These are phyloP conservation scores for Verbascum thapsus DNA, from an alignment of 257 asterid genomes.

Conservation along the genomic window DNA sequence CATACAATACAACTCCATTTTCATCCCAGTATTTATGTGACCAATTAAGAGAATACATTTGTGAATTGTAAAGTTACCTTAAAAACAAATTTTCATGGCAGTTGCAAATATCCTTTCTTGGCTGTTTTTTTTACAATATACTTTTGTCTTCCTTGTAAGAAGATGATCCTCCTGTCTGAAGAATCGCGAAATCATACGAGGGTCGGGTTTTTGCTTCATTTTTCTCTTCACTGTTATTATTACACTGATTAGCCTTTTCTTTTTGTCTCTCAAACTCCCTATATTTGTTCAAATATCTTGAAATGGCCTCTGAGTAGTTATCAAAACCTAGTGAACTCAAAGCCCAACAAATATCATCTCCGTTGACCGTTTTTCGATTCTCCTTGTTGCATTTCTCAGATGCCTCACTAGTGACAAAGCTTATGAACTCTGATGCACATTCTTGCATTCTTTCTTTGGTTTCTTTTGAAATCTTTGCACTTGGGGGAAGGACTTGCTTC, in stretches of 20 bases:
- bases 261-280: slow-evolving; percentile 49
- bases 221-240: slow-evolving; percentile 31
- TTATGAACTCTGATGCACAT: slow-evolving; percentile 65
- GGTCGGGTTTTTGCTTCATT: slow-evolving; percentile 28
- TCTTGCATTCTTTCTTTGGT: slow-evolving; percentile 66
- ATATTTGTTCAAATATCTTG: slow-evolving; percentile 41
- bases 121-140: too few relatives aligned
- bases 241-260: slow-evolving; percentile 32
- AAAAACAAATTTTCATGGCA: too few relatives aligned
- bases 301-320: slow-evolving; percentile 47
- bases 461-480: slow-evolving; percentile 62
- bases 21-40: too few relatives aligned
- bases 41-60: too few relatives aligned
- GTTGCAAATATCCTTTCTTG: too few relatives aligned
- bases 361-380: slow-evolving; percentile 62
- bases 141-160: too few relatives aligned
- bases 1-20: too few relatives aligned
- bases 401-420: slow-evolving; percentile 70
- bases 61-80: too few relatives aligned
- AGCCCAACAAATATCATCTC: slow-evolving; percentile 70
- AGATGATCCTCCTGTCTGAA: neutral
- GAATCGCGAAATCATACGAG: slow-evolving; percentile 9
- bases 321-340: slow-evolving; percentile 57
- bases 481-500: slow-evolving; percentile 57
- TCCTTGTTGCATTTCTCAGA: slow-evolving; percentile 56